A percentile compares a stretch with the other conserved stretches of the same genome.
Conservation (phyloP, 1,284 basidiomycete species). For the Sporisorium reilianum region DNA sequence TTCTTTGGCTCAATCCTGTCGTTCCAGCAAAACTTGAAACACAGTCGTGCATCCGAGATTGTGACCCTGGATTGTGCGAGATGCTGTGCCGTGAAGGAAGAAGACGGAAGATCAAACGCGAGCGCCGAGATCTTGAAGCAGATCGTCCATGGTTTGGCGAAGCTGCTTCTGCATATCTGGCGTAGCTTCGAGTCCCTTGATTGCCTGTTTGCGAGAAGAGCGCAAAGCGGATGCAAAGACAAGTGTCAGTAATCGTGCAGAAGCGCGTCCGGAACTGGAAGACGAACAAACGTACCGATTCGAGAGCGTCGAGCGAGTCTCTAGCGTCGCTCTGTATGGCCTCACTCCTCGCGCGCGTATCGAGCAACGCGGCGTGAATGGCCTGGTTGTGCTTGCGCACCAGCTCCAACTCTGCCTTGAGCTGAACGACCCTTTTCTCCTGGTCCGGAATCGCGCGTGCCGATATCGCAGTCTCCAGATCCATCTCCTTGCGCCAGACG, state of each 20-base stretch:
- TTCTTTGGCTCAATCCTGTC: not conserved
- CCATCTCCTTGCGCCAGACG: constrained; percentile 59
- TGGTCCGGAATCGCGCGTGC: constrained; percentile 58
- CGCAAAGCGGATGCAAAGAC: not conserved
- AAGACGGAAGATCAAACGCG: constrained; percentile 22
- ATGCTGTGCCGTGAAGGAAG: constrained; percentile 2
- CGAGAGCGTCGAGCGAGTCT: constrained; percentile 34
- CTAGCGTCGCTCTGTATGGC: constrained; percentile 26
- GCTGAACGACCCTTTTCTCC: constrained; percentile 25
- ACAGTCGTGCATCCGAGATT: not conserved
- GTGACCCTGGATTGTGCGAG: not conserved
- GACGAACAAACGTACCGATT: constrained; percentile 32
- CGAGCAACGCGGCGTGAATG: constrained; percentile 20
- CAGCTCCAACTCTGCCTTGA: constrained; percentile 39
- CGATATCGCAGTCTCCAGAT: constrained; percentile 55
- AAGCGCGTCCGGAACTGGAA: no score
- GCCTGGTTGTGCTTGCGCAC: constrained; percentile 24
- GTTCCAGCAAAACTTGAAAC: not conserved
- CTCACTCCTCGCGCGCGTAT: constrained; percentile 8
- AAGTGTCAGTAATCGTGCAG: not conserved
- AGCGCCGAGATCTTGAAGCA: constrained; percentile 49
- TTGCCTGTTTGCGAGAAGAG: constrained; percentile 26
- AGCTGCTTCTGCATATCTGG: constrained; percentile 51
- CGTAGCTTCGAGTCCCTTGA: constrained; percentile 44
- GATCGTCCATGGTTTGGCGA: constrained; percentile 47